Percentiles rank a stretch among this genome's conserved stretches.
These are phyloP conservation scores for Candida palmyrensis DNA, from an alignment of 805 yeast species.

Conservation along the genomic window DNA sequence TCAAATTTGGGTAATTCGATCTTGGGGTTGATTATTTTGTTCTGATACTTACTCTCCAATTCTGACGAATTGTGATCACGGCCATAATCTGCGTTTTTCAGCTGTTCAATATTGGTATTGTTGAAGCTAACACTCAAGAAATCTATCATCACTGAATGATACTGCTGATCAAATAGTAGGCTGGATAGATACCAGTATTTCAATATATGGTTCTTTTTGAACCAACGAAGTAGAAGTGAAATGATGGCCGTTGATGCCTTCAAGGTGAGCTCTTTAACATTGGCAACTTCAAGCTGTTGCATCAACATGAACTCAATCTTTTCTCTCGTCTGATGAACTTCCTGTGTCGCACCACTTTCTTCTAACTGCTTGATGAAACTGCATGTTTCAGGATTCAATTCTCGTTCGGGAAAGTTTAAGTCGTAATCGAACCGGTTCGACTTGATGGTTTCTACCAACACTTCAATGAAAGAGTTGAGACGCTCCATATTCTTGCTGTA, in stretches of 20 bases:
- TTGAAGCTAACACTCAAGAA: constrained; percentile 30
- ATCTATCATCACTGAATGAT: constrained; percentile 29
- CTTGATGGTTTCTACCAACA: constrained; percentile 59
- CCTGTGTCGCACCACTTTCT: constrained; percentile 6
- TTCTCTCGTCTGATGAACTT: constrained; percentile 10
- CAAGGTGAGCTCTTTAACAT: constrained; percentile 58
- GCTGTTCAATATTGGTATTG: constrained; percentile 27
- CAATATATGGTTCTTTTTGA: constrained; percentile 68
- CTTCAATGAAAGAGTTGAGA: constrained; percentile 59
- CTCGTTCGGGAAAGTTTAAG: constrained; percentile 30
- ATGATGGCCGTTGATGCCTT: constrained; percentile 56
- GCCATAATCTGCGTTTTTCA: constrained; percentile 6
- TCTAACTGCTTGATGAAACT: constrained; percentile 12
- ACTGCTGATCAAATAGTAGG: constrained; percentile 70
- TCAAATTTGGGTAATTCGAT: constrained; percentile 26
- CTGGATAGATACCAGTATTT: constrained; percentile 73
- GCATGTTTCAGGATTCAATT: constrained; percentile 29
- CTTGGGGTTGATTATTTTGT: constrained; percentile 35
- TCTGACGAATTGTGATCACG: constrained; percentile 12
- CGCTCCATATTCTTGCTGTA: constrained; percentile 50
- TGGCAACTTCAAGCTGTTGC: constrained; percentile 48
- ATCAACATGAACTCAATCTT: constrained; percentile 20
- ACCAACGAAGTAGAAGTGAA: constrained; percentile 62
- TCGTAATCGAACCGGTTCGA: constrained; percentile 39
- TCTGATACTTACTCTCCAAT: constrained; percentile 33